Evolutionary conservation across 2,329 filamentous ascomycete species (phyloP).

Genomic region (Plenodomus biglobosus): DNA sequence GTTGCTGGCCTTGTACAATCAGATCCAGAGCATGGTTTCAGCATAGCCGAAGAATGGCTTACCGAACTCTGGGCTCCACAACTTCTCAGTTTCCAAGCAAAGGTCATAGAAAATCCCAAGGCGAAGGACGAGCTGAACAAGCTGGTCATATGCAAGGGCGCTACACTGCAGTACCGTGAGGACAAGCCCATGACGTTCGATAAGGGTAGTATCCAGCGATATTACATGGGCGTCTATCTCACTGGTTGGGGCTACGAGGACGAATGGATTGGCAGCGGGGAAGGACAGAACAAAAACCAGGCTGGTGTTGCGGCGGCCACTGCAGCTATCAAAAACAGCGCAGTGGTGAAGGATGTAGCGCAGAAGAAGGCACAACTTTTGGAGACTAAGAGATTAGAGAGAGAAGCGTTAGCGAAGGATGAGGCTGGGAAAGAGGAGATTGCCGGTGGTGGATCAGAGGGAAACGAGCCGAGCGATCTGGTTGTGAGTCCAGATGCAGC

Average conservation of each 20-base stretch:
- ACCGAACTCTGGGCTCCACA: constrained; percentile 67
- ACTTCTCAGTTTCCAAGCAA: constrained; percentile 33
- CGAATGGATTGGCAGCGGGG: constrained; percentile 64
- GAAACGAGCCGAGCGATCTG: too few relatives aligned
- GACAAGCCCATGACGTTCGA: constrained; percentile 55
- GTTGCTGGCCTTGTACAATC: constrained; percentile 76
- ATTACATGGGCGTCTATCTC: constrained; percentile 65
- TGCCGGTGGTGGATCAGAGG: constrained; percentile 23
- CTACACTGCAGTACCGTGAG: constrained; percentile 52
- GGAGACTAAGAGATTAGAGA: constrained; percentile 13
- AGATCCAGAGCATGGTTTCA: constrained; percentile 63
- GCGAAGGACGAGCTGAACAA: constrained; percentile 46
- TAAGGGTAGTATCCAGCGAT: constrained; percentile 57
- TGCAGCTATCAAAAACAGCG: constrained; percentile 55
- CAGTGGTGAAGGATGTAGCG: constrained; percentile 16
- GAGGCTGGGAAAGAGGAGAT: constrained; percentile 7
- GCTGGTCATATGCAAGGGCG: constrained; percentile 34
- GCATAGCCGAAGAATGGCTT: constrained; percentile 68
- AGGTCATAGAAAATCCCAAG: constrained; percentile 39
- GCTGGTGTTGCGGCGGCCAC: constrained; percentile 68
- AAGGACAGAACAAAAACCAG: constrained; percentile 67
- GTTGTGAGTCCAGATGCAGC: not conserved
- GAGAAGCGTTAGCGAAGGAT: constrained; percentile 13
- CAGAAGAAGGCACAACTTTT: constrained; percentile 28
- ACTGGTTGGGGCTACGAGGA: constrained; percentile 68